phyloP scores from a whole-genome alignment of 2,329 filamentous ascomycete genomes.

The Xylariaceae sp. region DNA sequence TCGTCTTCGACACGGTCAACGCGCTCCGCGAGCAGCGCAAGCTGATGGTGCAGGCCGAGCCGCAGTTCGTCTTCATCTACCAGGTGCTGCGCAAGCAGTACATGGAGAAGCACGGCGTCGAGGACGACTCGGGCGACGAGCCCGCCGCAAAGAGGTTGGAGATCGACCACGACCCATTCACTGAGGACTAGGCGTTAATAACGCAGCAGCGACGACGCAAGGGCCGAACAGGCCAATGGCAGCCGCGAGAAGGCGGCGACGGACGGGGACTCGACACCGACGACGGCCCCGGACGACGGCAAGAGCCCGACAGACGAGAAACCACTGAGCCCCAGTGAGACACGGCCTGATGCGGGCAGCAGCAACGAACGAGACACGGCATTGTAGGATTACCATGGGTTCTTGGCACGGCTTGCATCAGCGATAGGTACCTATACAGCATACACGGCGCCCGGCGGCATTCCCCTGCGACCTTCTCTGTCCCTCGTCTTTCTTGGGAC shows the following conservation, averaged over 20 bases:
- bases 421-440: too few relatives aligned
- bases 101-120: slow-evolving; percentile 52
- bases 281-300: background rate
- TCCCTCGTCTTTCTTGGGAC: too few relatives aligned
- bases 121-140: slow-evolving; percentile 26
- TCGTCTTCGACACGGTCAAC: slow-evolving; percentile 73
- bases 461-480: too few relatives aligned
- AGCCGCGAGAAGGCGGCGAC: too few relatives aligned
- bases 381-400: too few relatives aligned
- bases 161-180: slow-evolving; percentile 37
- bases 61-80: slow-evolving; percentile 84
- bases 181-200: slow-evolving; percentile 22
- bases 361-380: too few relatives aligned
- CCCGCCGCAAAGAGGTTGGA: slow-evolving; percentile 48
- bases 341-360: background rate
- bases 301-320: background rate
- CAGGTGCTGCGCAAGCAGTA: slow-evolving; percentile 71
- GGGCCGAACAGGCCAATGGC: too few relatives aligned
- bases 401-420: too few relatives aligned
- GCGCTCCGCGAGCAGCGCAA: slow-evolving; percentile 76
- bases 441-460: too few relatives aligned
- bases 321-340: background rate
- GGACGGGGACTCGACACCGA: background rate
- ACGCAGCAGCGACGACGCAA: too few relatives aligned
- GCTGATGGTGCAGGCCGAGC: slow-evolving; percentile 89